Base-by-base conservation (phyloP, 1,284 basidiomycete genomes). In the Ustilago curta region DNA sequence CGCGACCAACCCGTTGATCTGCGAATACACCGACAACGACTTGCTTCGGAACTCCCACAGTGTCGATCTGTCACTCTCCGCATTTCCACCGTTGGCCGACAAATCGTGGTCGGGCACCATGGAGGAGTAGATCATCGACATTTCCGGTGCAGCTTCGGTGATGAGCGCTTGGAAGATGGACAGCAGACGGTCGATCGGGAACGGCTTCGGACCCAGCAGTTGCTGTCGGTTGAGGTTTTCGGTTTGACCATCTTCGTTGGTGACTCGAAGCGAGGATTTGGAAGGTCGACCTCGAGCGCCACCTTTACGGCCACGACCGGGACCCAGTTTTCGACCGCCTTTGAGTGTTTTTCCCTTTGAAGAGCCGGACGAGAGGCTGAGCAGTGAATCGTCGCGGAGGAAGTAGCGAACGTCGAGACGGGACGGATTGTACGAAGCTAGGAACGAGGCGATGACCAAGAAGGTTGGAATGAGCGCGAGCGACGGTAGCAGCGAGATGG, bases 351-450 rank as follows among this genome's bases (percentile, higher is more conserved):
- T 74, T 4, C 64, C 71, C 21, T 69, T 69, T 3, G 57, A 57
- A 25, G 58, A 31, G 16, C 65, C 68, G 29, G 57, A 71, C 29
- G 62, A 71, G 14, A 68, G 67, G 35, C 60, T 64, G 58, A 61
- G 61, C 19, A 66, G 66, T 45, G 57, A 79, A 48, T 70, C 64
- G 51, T 83, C 81, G 8, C 78, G 74, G 18, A 83, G 51, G 53
- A 79, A 83, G 55, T 81, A 80, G 27, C 77, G 66, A 71, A 93
- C 60, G 83, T 97, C 95, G 7, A 90, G 90, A 78, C 91, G 91
- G 0, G 90, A 85, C 0, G 94, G 94, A 83, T 97, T 97, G 63
- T 91, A 93, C 48, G 92, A 93, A 2, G 93, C 93, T 35, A 95
- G 86, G 83, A 91, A 97, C 0, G 91, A 89, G 0, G 94, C 92